These are phyloP conservation scores for Candida methanosorbosa DNA, from an alignment of 805 yeast species.

Conservation along the genomic window DNA sequence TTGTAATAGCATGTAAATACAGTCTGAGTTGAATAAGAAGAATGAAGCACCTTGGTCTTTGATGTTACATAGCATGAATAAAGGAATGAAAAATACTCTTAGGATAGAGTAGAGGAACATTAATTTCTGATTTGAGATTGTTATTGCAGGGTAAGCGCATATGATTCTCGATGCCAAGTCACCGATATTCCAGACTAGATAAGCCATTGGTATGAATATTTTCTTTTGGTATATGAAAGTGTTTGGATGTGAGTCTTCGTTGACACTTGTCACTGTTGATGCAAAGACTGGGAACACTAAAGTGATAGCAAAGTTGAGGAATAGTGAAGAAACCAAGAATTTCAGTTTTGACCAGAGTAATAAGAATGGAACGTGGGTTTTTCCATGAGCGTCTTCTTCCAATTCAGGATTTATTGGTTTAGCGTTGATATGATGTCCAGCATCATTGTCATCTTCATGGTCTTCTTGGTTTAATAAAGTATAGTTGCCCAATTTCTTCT, in stretches of 20 bases:
- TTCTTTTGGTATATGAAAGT: conserved; percentile 35
- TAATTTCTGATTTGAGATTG: conserved; percentile 31
- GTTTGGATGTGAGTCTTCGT: conserved; percentile 16
- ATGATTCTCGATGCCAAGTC: conserved; percentile 71
- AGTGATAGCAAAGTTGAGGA: conserved; percentile 65
- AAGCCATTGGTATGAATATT: conserved; percentile 63
- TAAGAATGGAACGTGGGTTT: conserved; percentile 45
- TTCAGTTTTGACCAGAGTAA: conserved; percentile 55
- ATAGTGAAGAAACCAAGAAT: conserved; percentile 59
- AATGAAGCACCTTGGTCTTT: conserved; percentile 26
- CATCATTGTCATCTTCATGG: neutral
- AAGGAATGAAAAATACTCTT: conserved; percentile 57
- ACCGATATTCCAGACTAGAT: conserved; percentile 83
- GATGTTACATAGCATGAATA: conserved; percentile 62
- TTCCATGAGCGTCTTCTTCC: neutral
- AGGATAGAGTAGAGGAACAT: conserved; percentile 46
- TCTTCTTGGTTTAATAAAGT: neutral
- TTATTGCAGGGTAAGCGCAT: conserved; percentile 42
- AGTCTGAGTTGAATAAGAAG: conserved; percentile 41
- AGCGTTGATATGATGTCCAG: neutral
- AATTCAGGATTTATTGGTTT: neutral
- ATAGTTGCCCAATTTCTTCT: conserved; percentile 7
- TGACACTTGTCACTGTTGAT: conserved; percentile 48
- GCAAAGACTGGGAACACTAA: conserved; percentile 89
- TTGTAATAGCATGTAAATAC: conserved; percentile 61